Base-by-base conservation (phyloP, 2,329 filamentous ascomycete genomes). In the Cladosporium colombiae region DNA sequence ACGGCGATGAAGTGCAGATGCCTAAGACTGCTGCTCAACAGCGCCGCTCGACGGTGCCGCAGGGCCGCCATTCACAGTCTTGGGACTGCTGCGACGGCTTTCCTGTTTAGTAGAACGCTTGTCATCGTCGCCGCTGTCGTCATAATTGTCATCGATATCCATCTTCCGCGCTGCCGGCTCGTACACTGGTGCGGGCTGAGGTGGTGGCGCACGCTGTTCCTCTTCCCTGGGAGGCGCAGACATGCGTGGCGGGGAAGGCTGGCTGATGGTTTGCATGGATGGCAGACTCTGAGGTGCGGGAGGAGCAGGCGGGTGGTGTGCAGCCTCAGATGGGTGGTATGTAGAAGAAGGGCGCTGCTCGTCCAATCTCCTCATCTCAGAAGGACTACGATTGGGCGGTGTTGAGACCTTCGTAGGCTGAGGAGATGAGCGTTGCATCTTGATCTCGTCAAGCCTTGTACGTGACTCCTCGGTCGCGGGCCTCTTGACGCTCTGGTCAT, bases 121-220 rank as follows among this genome's bases (percentile, higher is more conserved):
- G 49, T 95, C 90, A 67, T 97, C 94, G 70, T 96, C 93, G 5
- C 88, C 92, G 65, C 93, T 94, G 74, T 98, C 94, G 76, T 98
- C 94, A 74, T 99, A 98, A 76, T 98, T 91, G 77, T 99, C 95
- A 71, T 99, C 93, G 23, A 98, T 91, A 7, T 98, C 94, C 88
- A 99, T 96, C 79, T 96, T 96, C 25, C 95, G 86, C 23, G 93
- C 92, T 37, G 95, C 93, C 62, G 93, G 91, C 80, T 98, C 94
- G 66, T 88, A 89, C 21, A 83, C 78, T 21, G 58, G 80, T 77
- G 69, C 66, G 49, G 69, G 72, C 14, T 71, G 67, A 35, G 69
- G 67, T 11, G 71, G 70, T 14, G 69, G 67, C 25, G 68, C 65
- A 44, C 68, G 76, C 10, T 77, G 76, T 40, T 79, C 78, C 69